Base-by-base conservation (phyloP, 176 grass and related monocot genomes). In the Juncus effusus region DNA sequence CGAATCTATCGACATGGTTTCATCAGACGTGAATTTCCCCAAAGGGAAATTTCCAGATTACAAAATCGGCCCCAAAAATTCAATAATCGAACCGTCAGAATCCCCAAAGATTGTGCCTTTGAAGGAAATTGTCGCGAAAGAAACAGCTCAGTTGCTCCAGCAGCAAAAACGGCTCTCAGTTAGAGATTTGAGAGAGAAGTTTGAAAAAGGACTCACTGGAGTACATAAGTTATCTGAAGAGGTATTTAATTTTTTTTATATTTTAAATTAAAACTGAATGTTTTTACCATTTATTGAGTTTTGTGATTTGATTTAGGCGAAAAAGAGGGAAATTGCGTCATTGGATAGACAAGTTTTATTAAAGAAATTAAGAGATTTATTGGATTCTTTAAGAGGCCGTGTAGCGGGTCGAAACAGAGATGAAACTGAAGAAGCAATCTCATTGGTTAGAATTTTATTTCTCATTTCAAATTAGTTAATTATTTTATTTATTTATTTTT, bases 321-420 rank as follows among this genome's bases (percentile, higher is more conserved):
- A 89, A 59, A 67, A 85, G 74, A 86, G 93, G 81, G 88, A 96
- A 87, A 72, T 73, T 36, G 85, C 93, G 81, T 96, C 93, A 3
- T 51, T 96, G 56, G 88, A 96, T 67, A 88, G 93, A 55, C 87
- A 96, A 70, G 93, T 96, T 59, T 85, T 96, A 83, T 15, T 96
- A 54, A 96, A 96, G 82, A 91, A 96, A 76, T 82, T 96, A 47
- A 89, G 88, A 75, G 93, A 96, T 88, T 79, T 89, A 67, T 62
- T 96, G 45, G 93, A 91, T 60, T 84, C 82, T 57, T 63, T 96
- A 51, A 91, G 76, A 79, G 93, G 93, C 13, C 93, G 93, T 28
- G 93, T 96, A 37, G 87, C 93, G 44, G 93, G 93, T 81, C 82
- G 87, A 69, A 96, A 96, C 74, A 91, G 82, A 78, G 93, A 96